These are phyloP conservation scores for Endoconidiophora polonica DNA, from an alignment of 2,329 filamentous ascomycete species.

Conservation along the genomic window DNA sequence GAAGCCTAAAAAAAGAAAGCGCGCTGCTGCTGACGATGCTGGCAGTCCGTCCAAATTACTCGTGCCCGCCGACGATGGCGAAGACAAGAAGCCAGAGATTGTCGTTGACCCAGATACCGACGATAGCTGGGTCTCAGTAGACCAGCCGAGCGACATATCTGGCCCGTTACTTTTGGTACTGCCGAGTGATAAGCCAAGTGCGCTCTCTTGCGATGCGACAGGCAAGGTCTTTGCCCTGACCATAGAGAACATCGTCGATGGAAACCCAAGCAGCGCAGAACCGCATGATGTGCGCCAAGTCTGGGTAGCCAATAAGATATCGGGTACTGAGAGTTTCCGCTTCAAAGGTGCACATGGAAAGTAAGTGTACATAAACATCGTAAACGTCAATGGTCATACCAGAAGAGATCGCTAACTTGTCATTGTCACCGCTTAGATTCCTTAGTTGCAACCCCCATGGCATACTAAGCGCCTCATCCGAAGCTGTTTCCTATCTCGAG, in stretches of 20 bases:
- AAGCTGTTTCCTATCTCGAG: slow-evolving; percentile 73
- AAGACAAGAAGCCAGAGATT: slow-evolving; percentile 14
- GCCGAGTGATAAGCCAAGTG: slow-evolving; percentile 54
- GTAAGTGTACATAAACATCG: slow-evolving; percentile 28
- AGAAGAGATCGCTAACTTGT: slow-evolving; percentile 1
- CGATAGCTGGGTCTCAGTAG: slow-evolving; percentile 84
- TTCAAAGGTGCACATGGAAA: slow-evolving; percentile 84
- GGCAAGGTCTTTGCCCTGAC: slow-evolving; percentile 71
- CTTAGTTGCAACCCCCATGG: slow-evolving; percentile 75
- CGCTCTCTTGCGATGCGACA: slow-evolving; percentile 69
- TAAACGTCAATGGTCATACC: slow-evolving; percentile 7
- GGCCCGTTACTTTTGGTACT: slow-evolving; percentile 75
- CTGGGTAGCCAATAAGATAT: slow-evolving; percentile 74
- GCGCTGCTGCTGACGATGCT: slow-evolving; percentile 20
- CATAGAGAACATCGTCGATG: slow-evolving; percentile 79
- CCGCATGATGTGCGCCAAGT: slow-evolving; percentile 93
- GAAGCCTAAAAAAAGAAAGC: slow-evolving; percentile 83
- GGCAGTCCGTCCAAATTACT: background rate
- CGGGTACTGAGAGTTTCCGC: slow-evolving; percentile 64
- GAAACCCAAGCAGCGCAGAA: slow-evolving; percentile 67
- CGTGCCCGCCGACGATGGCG: background rate
- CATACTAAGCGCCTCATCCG: slow-evolving; percentile 54
- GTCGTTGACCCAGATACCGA: slow-evolving; percentile 37
- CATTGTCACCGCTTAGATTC: slow-evolving; percentile 38
- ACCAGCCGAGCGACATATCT: slow-evolving; percentile 52